These are phyloP conservation scores for Casaregolazyma lundiana DNA, from an alignment of 1,139 yeast genomes.

Conservation along the genomic window DNA sequence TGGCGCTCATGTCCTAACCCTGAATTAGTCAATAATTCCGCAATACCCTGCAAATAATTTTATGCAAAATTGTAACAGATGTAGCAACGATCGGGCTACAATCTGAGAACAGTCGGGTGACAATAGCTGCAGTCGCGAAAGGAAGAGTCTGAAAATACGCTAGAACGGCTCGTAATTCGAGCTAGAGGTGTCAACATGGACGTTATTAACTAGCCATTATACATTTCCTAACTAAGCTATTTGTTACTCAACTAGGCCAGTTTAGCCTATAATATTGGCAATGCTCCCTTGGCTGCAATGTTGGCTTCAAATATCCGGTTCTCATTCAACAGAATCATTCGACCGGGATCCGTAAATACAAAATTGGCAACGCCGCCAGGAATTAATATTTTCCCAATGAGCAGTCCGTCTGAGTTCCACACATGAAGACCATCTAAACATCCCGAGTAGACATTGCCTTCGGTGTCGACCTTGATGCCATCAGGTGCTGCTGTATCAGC, in stretches of 20 bases:
- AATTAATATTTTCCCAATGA: conserved; percentile 27
- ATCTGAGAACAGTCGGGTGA: no score
- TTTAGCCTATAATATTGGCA: conserved; percentile 4
- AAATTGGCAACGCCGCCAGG: conserved; percentile 29
- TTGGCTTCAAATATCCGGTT: conserved; percentile 19
- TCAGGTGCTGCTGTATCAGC: conserved; percentile 29
- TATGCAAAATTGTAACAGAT: no score
- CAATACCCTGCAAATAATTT: no score
- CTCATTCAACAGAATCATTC: conserved; percentile 24
- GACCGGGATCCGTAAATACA: conserved; percentile 18
- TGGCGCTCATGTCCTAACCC: no score
- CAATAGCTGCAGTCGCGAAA: no score
- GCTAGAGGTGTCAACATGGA: not conserved
- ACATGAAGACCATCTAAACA: conserved; percentile 30
- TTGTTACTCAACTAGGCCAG: no score
- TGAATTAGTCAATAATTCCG: no score
- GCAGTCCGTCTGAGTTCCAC: conserved; percentile 27
- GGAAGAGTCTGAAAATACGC: no score
- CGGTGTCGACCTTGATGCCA: conserved; percentile 28
- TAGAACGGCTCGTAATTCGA: no score
- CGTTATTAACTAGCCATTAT: not conserved
- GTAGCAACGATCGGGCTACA: no score
- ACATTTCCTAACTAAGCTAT: no score
- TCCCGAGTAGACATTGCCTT: conserved; percentile 30
- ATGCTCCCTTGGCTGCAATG: conserved; percentile 19